These are phyloP conservation scores for Rubus parviflorus DNA, from an alignment of 306 rosid genomes.

Conservation along the genomic window DNA sequence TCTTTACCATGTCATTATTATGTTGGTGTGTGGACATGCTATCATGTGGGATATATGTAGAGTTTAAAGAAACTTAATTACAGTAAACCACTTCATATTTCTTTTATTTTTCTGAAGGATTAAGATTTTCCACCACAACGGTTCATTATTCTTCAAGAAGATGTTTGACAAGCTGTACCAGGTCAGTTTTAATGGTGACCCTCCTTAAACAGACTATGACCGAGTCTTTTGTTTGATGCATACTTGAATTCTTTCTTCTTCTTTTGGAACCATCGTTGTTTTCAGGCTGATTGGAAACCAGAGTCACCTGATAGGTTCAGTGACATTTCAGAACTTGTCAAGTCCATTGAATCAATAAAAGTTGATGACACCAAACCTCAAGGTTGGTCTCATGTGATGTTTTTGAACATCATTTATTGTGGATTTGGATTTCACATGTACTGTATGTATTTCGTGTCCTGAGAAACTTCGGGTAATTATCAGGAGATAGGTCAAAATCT, in stretches of 20 bases:
- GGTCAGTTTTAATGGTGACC: constrained; percentile 49
- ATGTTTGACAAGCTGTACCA: constrained; percentile 92
- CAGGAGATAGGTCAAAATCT: constrained; percentile 66
- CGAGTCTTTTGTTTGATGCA: neutral
- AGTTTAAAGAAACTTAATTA: constrained; percentile 1
- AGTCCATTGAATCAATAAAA: constrained; percentile 55
- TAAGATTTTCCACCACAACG: constrained; percentile 80
- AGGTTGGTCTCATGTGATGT: constrained; percentile 44
- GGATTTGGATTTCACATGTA: constrained; percentile 8
- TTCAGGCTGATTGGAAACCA: constrained; percentile 94
- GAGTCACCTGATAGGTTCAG: constrained; percentile 66
- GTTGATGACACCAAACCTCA: constrained; percentile 63
- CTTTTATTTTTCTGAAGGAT: constrained; percentile 47
- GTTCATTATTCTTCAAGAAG: constrained; percentile 76
- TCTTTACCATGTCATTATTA: neutral
- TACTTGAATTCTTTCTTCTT: constrained; percentile 7
- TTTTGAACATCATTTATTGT: constrained; percentile 4
- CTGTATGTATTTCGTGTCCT: constrained; percentile 16
- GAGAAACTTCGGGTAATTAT: constrained; percentile 30
- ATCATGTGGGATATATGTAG: neutral
- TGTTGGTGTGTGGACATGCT: neutral
- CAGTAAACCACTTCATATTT: neutral
- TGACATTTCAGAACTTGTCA: constrained; percentile 59
- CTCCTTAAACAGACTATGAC: neutral
- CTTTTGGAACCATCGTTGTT: constrained; percentile 12